Evolutionary conservation across 345 rosid genomes (phyloP).

Genomic region (Pistacia integerrima): DNA sequence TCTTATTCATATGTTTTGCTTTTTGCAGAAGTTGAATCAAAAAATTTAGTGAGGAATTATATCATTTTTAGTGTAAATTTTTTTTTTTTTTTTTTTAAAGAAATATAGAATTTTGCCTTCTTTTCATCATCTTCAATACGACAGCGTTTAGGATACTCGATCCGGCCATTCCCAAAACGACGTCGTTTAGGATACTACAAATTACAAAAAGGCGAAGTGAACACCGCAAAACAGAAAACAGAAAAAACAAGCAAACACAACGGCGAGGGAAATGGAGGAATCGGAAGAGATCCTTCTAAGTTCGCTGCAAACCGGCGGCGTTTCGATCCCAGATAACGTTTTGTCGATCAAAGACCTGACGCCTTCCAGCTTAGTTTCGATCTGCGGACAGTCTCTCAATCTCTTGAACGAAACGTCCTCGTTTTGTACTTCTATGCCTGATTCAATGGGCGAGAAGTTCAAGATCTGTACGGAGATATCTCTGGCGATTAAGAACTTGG

Average conservation of each 20-base stretch:
- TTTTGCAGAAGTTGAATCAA: too few relatives aligned
- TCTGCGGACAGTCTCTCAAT: slow-evolving; percentile 66
- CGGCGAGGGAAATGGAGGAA: not conserved
- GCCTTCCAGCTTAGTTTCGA: slow-evolving; percentile 46
- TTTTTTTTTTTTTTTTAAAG: too few relatives aligned
- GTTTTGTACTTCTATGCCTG: slow-evolving; percentile 42
- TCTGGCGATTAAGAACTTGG: slow-evolving; percentile 52
- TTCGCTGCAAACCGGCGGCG: slow-evolving; percentile 50
- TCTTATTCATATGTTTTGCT: too few relatives aligned
- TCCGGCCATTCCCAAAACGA: not conserved
- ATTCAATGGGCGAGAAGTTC: slow-evolving; percentile 53
- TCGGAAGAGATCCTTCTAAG: slow-evolving; percentile 34
- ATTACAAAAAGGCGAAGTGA: not conserved
- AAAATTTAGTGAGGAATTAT: too few relatives aligned
- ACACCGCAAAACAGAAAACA: not conserved
- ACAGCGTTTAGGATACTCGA: not conserved
- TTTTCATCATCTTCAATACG: not conserved
- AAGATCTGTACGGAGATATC: slow-evolving; percentile 65
- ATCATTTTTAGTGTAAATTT: too few relatives aligned
- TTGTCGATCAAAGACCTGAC: slow-evolving; percentile 41
- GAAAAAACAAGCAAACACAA: slow-evolving; percentile 4
- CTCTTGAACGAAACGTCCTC: slow-evolving; percentile 44
- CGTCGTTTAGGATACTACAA: not conserved
- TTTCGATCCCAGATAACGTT: slow-evolving; percentile 49
- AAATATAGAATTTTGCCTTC: too few relatives aligned